Evolutionary conservation across 805 yeast species (phyloP).

Genomic region (Yarrowia sp.): DNA sequence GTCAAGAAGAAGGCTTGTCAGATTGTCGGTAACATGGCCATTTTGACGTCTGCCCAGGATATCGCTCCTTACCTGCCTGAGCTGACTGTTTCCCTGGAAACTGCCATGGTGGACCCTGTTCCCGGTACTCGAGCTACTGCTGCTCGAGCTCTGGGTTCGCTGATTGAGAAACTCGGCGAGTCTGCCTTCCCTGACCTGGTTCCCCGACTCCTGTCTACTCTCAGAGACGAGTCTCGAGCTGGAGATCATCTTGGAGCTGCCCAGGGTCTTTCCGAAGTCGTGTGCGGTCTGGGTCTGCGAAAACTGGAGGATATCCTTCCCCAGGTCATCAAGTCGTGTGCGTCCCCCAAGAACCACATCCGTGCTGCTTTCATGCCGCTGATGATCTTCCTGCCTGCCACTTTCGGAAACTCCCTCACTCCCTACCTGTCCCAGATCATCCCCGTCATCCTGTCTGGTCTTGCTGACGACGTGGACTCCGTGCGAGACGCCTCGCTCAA

Average conservation of each 20-base stretch:
- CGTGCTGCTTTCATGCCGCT: conserved; percentile 94
- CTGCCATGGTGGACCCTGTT: conserved; percentile 98
- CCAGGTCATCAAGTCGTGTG: conserved; percentile 71
- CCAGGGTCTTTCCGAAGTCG: conserved; percentile 93
- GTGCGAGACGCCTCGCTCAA: conserved; percentile 88
- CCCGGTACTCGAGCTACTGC: conserved; percentile 97
- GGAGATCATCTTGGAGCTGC: conserved; percentile 98
- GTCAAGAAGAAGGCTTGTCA: conserved; percentile 95
- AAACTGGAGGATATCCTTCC: conserved; percentile 92
- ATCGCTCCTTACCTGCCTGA: conserved; percentile 80
- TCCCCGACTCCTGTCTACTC: conserved; percentile 74
- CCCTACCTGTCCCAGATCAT: conserved; percentile 86
- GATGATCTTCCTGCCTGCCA: conserved; percentile 86
- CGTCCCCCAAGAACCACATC: conserved; percentile 68
- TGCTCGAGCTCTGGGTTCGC: conserved; percentile 93
- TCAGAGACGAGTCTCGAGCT: conserved; percentile 76
- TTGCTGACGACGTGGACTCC: conserved; percentile 87
- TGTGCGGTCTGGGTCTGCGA: conserved; percentile 85
- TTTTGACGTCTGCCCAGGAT: conserved; percentile 87
- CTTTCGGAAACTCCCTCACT: conserved; percentile 89
- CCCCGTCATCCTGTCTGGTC: conserved; percentile 89
- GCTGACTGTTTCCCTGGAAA: conserved; percentile 81
- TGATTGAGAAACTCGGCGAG: conserved; percentile 96
- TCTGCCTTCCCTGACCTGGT: conserved; percentile 92
- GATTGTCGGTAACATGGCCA: conserved; percentile 98